A percentile compares a stretch with the other conserved stretches of the same genome.
These are phyloP conservation scores for Ustilago xerochloae DNA, from an alignment of 1,284 basidiomycete species.

Conservation along the genomic window DNA sequence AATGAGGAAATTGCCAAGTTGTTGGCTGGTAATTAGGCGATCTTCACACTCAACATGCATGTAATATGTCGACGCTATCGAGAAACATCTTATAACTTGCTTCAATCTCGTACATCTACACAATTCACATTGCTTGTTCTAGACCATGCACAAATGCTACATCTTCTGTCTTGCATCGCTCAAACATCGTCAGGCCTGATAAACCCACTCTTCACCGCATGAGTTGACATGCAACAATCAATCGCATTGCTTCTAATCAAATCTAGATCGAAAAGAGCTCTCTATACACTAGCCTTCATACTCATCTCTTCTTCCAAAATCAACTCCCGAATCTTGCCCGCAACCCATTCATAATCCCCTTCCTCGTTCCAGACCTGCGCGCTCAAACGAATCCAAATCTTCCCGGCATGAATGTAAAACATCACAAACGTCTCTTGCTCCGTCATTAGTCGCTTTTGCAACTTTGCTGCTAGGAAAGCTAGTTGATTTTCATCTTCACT, in stretches of 20 bases:
- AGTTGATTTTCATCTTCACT: not conserved
- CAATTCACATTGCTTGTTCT: too few relatives aligned
- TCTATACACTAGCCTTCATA: slow-evolving; percentile 9
- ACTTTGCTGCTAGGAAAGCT: slow-evolving; percentile 3
- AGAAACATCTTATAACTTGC: too few relatives aligned
- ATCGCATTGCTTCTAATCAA: too few relatives aligned
- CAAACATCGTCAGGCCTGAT: not conserved
- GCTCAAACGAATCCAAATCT: slow-evolving; percentile 51
- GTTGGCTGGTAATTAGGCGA: slow-evolving; percentile 31
- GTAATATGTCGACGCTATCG: too few relatives aligned
- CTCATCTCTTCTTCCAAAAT: slow-evolving; percentile 20
- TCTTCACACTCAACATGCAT: not conserved
- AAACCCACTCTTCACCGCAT: not conserved
- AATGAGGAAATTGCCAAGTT: slow-evolving; percentile 78
- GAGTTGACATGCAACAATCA: too few relatives aligned
- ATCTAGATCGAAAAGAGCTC: not conserved
- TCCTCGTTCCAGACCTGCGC: slow-evolving; percentile 56
- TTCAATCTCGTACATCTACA: too few relatives aligned
- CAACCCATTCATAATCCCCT: slow-evolving; percentile 45
- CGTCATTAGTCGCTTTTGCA: slow-evolving; percentile 19
- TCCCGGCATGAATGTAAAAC: slow-evolving; percentile 39
- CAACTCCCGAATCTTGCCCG: slow-evolving; percentile 16
- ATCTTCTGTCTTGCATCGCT: too few relatives aligned
- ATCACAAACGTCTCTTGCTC: slow-evolving; percentile 37
- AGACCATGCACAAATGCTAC: too few relatives aligned